Conservation (phyloP, 495 filamentous ascomycete genomes). For the Niebla homalea region DNA sequence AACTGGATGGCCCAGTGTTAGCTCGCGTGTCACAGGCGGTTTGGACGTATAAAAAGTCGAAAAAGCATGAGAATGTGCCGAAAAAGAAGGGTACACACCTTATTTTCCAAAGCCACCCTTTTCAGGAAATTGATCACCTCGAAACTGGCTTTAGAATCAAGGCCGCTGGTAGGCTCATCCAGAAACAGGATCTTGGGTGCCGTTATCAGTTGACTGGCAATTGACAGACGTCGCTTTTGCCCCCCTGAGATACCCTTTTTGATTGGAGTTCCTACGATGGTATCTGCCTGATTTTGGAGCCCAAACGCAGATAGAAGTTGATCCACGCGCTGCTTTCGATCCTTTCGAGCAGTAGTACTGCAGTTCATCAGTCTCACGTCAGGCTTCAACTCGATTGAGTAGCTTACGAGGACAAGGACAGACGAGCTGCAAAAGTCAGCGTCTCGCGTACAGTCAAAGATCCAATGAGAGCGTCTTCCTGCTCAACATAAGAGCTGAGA, state of each 20-base stretch:
- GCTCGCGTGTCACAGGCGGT: neutral
- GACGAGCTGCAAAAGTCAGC: conserved; percentile 50
- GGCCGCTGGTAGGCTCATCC: conserved; percentile 69
- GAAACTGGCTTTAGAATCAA: conserved; percentile 57
- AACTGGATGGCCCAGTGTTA: conserved; percentile 26
- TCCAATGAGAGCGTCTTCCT: conserved; percentile 71
- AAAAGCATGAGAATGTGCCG: neutral
- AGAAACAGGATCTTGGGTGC: conserved; percentile 65
- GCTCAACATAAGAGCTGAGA: conserved; percentile 52
- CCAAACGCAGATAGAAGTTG: conserved; percentile 47
- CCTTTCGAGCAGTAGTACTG: conserved; percentile 29
- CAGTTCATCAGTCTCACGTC: neutral
- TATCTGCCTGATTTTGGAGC: conserved; percentile 47
- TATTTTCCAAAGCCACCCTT: conserved; percentile 49
- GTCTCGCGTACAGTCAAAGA: conserved; percentile 67
- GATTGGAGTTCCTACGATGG: conserved; percentile 64
- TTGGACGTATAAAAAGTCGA: neutral
- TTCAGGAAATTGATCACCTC: conserved; percentile 55
- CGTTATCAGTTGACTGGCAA: conserved; percentile 68
- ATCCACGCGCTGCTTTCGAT: conserved; percentile 40
- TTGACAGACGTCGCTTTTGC: conserved; percentile 64
- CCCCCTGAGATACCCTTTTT: conserved; percentile 68
- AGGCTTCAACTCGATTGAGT: neutral
- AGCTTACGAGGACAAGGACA: conserved; percentile 41
- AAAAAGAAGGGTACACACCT: conserved; percentile 29